Base-by-base conservation (phyloP, 176 grass and related monocot genomes). In the Oryza glumipatula region DNA sequence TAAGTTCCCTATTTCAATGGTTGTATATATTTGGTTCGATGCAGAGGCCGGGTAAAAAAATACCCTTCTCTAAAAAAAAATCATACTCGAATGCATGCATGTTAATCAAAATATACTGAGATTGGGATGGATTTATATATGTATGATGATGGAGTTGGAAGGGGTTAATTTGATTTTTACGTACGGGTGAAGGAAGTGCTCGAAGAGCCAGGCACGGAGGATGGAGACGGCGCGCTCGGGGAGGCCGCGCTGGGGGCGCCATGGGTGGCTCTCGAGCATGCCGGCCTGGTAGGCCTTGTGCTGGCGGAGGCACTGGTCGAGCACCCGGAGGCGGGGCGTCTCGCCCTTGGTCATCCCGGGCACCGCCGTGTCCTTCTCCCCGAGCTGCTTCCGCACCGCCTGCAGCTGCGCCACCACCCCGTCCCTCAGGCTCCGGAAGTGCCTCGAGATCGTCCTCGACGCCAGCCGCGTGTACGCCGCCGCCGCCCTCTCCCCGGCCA, bases 121-220 rank as follows among this genome's bases (percentile, higher is more conserved):
- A 43, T 43, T 2, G 41, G 8, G 41, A 43, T 43, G 41, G 8
- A 39, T 39, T 39, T 39, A 39, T 39, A 39, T 39, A 39, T 7
- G 38, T 4, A 39, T 39, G 38, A 7, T 6, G 39, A 39, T 39
- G 5, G 7, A 44, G 43, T 36, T 44, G 2, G 9, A 44, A 44
- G 43, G 43, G 4, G 4, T 44, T 44, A 44, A 44, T 44, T 44
- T 11, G 9, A 44, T 44, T 44, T 44, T 44, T 44, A 97, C 94
- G 91, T 97, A 97, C 94, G 94, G 94, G 72, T 94, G 91, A 15
- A 97, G 92, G 84, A 97, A 97, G 86, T 97, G 94, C 60, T 97
- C 94, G 77, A 97, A 97, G 0, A 97, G 87, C 94, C 94, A 97
- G 0, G 94, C 89, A 2, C 94, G 91, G 74, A 97, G 94, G 83